These are phyloP conservation scores for Mucor sp. DNA, from an alignment of 371 early-diverging fungal species.

Conservation along the genomic window DNA sequence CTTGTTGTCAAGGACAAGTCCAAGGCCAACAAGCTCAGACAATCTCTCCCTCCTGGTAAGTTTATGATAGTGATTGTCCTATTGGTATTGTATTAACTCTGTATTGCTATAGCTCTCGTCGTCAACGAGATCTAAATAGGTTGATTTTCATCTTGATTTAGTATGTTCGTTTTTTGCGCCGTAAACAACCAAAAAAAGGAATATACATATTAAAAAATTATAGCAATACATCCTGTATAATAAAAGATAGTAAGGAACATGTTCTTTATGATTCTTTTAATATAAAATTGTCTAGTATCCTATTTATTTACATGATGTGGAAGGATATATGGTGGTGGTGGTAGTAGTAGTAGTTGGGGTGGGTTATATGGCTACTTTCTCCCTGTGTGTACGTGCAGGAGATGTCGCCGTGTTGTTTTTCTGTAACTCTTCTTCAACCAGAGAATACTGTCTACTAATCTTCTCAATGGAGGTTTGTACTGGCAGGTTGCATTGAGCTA, in stretches of 20 bases:
- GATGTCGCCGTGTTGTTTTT: background rate
- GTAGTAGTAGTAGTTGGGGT: background rate
- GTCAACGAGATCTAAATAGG: conserved; percentile 11
- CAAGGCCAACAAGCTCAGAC: conserved; percentile 97
- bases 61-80: no score
- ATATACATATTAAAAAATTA: background rate
- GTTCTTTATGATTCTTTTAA: background rate
- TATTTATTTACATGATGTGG: conserved; percentile 2
- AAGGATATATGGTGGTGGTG: background rate
- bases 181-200: background rate
- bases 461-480: conserved; percentile 22
- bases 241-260: background rate
- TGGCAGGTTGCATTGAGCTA: conserved; percentile 16
- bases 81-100: background rate
- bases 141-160: background rate
- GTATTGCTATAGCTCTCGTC: background rate
- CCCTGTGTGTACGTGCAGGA: conserved; percentile 3
- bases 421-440: conserved; percentile 10
- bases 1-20: conserved; percentile 93
- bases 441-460: conserved; percentile 7
- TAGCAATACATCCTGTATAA: background rate
- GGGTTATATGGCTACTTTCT: conserved; percentile 19
- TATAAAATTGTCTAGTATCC: background rate
- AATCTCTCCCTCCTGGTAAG: conserved; percentile 78
- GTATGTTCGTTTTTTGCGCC: conserved; percentile 16